Evolutionary conservation across 129 eudicot species (phyloP), one percentile per base, ranked within the genome.

Genomic region (Flaveria bidentis): DNA sequence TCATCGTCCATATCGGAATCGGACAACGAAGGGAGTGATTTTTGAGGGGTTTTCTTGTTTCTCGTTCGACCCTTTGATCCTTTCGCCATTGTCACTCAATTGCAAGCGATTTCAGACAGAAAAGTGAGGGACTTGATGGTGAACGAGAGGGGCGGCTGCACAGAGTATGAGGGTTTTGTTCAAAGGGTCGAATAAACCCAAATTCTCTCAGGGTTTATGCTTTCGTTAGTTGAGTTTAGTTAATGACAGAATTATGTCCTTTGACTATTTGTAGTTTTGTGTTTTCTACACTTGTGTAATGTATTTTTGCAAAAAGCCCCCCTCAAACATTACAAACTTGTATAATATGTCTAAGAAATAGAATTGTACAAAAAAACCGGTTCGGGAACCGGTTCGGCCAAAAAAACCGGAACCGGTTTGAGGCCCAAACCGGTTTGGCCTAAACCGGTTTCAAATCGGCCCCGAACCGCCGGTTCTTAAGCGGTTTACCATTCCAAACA

Each of bases 1-100:
- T 93, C 98, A 65, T 93, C 98, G 46, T 93, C 89, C 92, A 90
- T 85, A 76, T 83, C 82, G 22, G 78, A 85, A 33, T 83, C 85
- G 39, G 81, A 61, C 14, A 81, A 60, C 44, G 25, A 14, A 51
- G 39, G 10, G 12, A 2, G 42, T 6, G 66, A 8, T 68, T 78
- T 78, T 0, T 66, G 52, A 47, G 67, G 77, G 62, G 77, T 74
- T 61, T 74, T 74, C 17, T 44, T 80, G 80, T 69, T 82, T 60
- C 56, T 75, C 51, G 52, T 76, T 45, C 80, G 80, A 45, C 44
- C 80, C 30, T 76, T 82, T 30, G 81, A 73, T 58, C 86, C 81
- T 71, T 64, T 56, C 66, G 51, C 81, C 83, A 85, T 78, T 56
- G 1, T 80, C 13, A 47, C 52, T 50, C 8, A 10, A 2, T 17